These are phyloP conservation scores for Magnaporthiopsis rhizophila DNA, from an alignment of 2,329 filamentous ascomycete genomes.

Conservation along the genomic window DNA sequence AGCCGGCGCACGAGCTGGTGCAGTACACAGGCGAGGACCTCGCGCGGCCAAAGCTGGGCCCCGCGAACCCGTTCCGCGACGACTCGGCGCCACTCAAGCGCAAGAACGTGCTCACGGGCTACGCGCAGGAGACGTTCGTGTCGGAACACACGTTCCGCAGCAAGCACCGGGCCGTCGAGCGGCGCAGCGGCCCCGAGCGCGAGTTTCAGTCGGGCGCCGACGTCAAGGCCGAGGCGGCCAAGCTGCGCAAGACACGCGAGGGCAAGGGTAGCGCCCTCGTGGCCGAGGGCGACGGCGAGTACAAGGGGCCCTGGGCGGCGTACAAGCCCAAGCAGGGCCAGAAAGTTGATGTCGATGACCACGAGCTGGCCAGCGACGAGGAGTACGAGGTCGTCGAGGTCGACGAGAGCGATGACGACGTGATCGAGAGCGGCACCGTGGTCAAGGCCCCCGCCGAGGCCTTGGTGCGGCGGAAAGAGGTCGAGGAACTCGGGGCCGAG, in stretches of 20 bases:
- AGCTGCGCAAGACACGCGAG: slow-evolving; percentile 67
- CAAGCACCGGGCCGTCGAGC: slow-evolving; percentile 77
- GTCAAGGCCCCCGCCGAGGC: slow-evolving; percentile 47
- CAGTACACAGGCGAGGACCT: slow-evolving; percentile 67
- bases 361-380: slow-evolving; percentile 67
- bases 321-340: slow-evolving; percentile 46
- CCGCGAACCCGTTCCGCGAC: slow-evolving; percentile 67
- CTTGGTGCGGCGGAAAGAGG: slow-evolving; percentile 47
- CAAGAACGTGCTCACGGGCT: slow-evolving; percentile 78
- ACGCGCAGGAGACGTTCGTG: slow-evolving; percentile 78
- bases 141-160: slow-evolving; percentile 85
- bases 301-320: slow-evolving; percentile 90
- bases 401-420: slow-evolving; percentile 62
- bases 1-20: slow-evolving; percentile 52
- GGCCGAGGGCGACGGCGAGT: slow-evolving; percentile 79
- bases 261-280: slow-evolving; percentile 76
- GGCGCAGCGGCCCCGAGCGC: slow-evolving; percentile 48
- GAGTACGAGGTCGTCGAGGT: slow-evolving; percentile 73
- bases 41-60: slow-evolving; percentile 56
- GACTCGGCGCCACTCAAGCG: slow-evolving; percentile 53
- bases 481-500: slow-evolving; percentile 59
- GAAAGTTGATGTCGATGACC: slow-evolving; percentile 60
- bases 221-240: slow-evolving; percentile 63
- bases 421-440: slow-evolving; percentile 56
- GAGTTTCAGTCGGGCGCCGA: slow-evolving; percentile 46